These are phyloP conservation scores for Didymosphaeria variabile DNA, from an alignment of 2,329 filamentous ascomycete genomes.

Conservation along the genomic window DNA sequence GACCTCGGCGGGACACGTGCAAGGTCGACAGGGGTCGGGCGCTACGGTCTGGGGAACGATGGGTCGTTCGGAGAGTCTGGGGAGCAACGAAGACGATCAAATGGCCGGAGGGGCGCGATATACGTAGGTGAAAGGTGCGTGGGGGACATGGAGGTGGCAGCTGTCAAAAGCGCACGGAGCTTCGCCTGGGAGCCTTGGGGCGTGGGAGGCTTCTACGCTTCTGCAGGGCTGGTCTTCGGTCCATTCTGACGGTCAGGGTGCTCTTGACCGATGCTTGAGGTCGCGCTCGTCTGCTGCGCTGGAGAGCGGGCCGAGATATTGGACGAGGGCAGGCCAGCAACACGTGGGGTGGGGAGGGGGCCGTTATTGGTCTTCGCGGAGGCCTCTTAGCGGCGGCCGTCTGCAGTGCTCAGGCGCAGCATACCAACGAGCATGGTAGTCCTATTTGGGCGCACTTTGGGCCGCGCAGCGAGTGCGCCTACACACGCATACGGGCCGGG, in stretches of 20 bases:
- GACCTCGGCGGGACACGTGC: constrained; percentile 6
- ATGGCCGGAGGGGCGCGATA: constrained; percentile 20
- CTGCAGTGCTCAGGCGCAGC: constrained; percentile 15
- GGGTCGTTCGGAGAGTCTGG: constrained; percentile 6
- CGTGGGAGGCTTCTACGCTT: neutral
- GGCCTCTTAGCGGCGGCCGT: constrained; percentile 2
- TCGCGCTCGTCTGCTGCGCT: constrained; percentile 21
- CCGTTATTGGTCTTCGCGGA: constrained; percentile 31
- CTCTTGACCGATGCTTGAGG: constrained; percentile 25
- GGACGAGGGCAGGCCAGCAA: constrained; percentile 11
- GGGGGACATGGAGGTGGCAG: constrained; percentile 29
- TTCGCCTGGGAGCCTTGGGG: constrained; percentile 19
- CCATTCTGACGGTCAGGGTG: constrained; percentile 19
- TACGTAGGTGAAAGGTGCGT: constrained; percentile 25
- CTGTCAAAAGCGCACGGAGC: constrained; percentile 31
- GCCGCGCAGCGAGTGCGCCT: constrained; percentile 1
- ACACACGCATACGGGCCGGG: constrained; percentile 2
- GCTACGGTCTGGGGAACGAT: neutral
- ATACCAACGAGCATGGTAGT: neutral
- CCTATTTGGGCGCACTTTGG: constrained; percentile 10
- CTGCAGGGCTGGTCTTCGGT: constrained; percentile 15
- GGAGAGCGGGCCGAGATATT: constrained; percentile 13
- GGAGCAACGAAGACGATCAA: constrained; percentile 7
- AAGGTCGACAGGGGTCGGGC: constrained; percentile 11
- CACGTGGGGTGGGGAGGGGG: constrained; percentile 35